phyloP scores from a whole-genome alignment of 2,329 filamentous ascomycete species.

The Alternaria sp. region DNA sequence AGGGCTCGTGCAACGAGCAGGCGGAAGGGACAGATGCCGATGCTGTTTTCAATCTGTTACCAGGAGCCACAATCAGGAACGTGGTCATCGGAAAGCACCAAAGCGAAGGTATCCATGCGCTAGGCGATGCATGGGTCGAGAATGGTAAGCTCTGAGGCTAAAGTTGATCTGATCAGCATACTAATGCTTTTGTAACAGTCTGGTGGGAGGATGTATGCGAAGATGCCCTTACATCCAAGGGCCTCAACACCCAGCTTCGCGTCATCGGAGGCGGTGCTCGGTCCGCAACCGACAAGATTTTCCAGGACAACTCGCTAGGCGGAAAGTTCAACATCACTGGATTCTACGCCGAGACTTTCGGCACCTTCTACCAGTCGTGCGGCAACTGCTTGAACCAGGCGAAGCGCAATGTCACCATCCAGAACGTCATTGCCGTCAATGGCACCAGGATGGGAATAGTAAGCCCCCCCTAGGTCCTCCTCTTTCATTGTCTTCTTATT shows the following conservation, averaged over 20 bases:
- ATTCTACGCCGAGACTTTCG: slow-evolving; percentile 34
- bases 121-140: slow-evolving; percentile 37
- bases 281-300: slow-evolving; percentile 34
- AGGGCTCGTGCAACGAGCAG: slow-evolving; percentile 34
- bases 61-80: slow-evolving; percentile 29
- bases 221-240: slow-evolving; percentile 32
- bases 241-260: slow-evolving; percentile 33
- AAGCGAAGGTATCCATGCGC: slow-evolving; percentile 31
- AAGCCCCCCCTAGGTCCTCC: background rate
- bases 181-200: slow-evolving; percentile 16
- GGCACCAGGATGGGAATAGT: slow-evolving; percentile 36
- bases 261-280: slow-evolving; percentile 36
- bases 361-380: slow-evolving; percentile 34
- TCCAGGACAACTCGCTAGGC: slow-evolving; percentile 27
- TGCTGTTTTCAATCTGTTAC: slow-evolving; percentile 31
- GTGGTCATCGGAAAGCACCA: slow-evolving; percentile 36
- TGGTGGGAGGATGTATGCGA: slow-evolving; percentile 39
- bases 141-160: slow-evolving; percentile 14
- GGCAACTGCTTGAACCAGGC: slow-evolving; percentile 36
- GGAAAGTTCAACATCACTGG: slow-evolving; percentile 33
- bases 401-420: slow-evolving; percentile 35
- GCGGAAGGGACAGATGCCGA: slow-evolving; percentile 34
- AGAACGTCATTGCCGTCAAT: slow-evolving; percentile 32
- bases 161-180: background rate
- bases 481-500: background rate